Evolutionary conservation across 2,329 filamentous ascomycete genomes (phyloP), one percentile per base, ranked within the genome.

Genomic region (Trichoderma atroviride): DNA sequence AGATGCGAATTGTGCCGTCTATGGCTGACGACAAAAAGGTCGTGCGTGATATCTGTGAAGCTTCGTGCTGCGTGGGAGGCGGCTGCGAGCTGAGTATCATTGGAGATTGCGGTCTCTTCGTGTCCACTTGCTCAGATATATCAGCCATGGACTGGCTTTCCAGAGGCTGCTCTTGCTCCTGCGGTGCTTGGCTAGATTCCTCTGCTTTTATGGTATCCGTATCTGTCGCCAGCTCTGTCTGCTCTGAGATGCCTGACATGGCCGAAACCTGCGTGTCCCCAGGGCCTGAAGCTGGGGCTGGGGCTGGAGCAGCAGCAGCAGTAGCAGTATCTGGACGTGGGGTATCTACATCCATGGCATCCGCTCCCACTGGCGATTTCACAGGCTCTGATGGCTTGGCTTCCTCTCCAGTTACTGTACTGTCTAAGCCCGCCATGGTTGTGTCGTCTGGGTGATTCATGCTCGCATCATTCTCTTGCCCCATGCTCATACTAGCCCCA

Each of bases 11-110:
- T 0, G 90, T 90, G 65, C 95, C 94, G 80, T 98, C 92, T 10
- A 95, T 93, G 3, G 93, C 92, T 2, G 96, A 92, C 31, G 94
- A 92, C 63, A 99, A 85, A 78, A 99, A 99, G 0, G 91, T 94
- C 5, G 88, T 91, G 71, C 94, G 89, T 0, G 88, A 93, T 31
- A 87, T 87, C 73, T 88, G 87, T 1, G 85, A 83, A 0, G 83
- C 81, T 71, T 89, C 87, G 71, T 83, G 80, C 43, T 84, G 83
- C 80, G 74, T 2, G 1, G 81, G 74, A 2, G 80, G 75, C 3
- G 78, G 75, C 4, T 78, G 73, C 1, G 82, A 80, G 33, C 78
- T 78, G 71, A 83, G 80, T 14, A 75, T 60, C 1, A 71, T 59
- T 7, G 73, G 76, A 0, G 76, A 78, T 19, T 71, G 72, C 1